These are phyloP conservation scores for Mortierella antarctica DNA, from an alignment of 192 early-diverging fungal genomes.

Conservation along the genomic window DNA sequence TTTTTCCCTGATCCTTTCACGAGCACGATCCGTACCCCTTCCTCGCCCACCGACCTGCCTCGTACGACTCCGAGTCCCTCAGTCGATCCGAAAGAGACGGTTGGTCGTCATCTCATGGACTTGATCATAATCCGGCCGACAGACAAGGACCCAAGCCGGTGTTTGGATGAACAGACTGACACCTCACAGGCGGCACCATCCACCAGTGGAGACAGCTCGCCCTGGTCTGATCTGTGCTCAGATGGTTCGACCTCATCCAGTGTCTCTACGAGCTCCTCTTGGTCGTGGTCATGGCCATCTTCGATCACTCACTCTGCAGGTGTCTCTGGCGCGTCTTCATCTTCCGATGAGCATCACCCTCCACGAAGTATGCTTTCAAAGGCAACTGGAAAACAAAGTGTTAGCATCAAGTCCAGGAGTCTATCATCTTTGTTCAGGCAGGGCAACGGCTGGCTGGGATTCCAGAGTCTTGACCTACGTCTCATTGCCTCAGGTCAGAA, in stretches of 20 bases:
- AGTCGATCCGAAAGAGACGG: not conserved
- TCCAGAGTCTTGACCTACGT: constrained; percentile 23
- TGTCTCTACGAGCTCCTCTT: constrained; percentile 16
- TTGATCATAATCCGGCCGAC: constrained; percentile 34
- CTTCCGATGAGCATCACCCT: not conserved
- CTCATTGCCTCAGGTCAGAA: constrained; percentile 23
- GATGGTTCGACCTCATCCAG: not conserved
- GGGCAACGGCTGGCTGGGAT: constrained; percentile 33
- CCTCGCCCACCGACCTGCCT: constrained; percentile 2
- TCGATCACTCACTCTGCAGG: not conserved
- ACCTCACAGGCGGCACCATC: not conserved
- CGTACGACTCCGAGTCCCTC: not conserved
- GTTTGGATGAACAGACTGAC: not conserved
- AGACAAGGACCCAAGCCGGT: not conserved
- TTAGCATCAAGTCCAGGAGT: constrained; percentile 33
- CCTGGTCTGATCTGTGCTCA: constrained; percentile 5
- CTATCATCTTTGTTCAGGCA: constrained; percentile 39
- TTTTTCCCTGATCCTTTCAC: constrained; percentile 3
- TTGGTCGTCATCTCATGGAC: constrained; percentile 3
- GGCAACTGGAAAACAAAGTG: not conserved
- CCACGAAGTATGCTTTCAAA: not conserved
- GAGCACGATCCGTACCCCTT: not conserved
- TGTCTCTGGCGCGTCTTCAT: not conserved
- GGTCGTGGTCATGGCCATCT: constrained; percentile 30
- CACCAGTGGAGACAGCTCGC: not conserved